A percentile compares a stretch with the other conserved stretches of the same genome.
Conservation (phyloP, 1,139 yeast genomes). For the Barnettozyma hawaiiensis region DNA sequence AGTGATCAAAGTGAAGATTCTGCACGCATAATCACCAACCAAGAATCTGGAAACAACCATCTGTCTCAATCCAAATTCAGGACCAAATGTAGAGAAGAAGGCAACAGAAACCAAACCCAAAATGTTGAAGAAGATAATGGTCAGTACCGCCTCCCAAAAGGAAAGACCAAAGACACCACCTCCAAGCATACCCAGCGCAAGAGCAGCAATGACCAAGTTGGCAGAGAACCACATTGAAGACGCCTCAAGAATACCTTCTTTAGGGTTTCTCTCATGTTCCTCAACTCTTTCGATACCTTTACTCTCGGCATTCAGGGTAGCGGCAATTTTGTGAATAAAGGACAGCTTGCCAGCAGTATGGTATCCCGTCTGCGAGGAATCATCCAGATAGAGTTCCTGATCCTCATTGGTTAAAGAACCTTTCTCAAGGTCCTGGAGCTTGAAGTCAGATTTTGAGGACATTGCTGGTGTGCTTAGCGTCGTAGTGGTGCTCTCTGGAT, state of each 20-base stretch:
- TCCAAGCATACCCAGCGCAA: slow-evolving; percentile 78
- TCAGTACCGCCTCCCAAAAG: slow-evolving; percentile 60
- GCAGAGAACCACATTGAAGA: slow-evolving; percentile 94
- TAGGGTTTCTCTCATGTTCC: slow-evolving; percentile 41
- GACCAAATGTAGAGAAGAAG: slow-evolving; percentile 77
- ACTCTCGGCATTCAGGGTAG: slow-evolving; percentile 37
- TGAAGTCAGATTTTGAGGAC: slow-evolving; percentile 13
- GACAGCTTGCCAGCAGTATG: slow-evolving; percentile 19
- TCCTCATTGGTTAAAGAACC: slow-evolving; percentile 15
- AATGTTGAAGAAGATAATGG: slow-evolving; percentile 64
- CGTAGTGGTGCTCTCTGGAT: too few species aligned
- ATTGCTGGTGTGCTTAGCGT: too few species aligned
- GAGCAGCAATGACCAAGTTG: slow-evolving; percentile 81
- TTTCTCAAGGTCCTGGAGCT: slow-evolving; percentile 23
- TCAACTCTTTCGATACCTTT: slow-evolving; percentile 44
- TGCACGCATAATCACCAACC: slow-evolving; percentile 68
- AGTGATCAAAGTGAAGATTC: slow-evolving; percentile 74
- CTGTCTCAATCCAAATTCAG: slow-evolving; percentile 82
- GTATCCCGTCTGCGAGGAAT: slow-evolving; percentile 16
- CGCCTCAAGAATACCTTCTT: slow-evolving; percentile 57
- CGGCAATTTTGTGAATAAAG: slow-evolving; percentile 31
- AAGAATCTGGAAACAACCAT: slow-evolving; percentile 76
- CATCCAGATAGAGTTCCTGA: slow-evolving; percentile 20
- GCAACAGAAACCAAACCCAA: slow-evolving; percentile 79
- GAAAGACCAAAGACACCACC: slow-evolving; percentile 38